A percentile compares a stretch with the other conserved stretches of the same genome.
Conservation (phyloP, 2,329 filamentous ascomycete genomes). For the Corynespora cassiicola region DNA sequence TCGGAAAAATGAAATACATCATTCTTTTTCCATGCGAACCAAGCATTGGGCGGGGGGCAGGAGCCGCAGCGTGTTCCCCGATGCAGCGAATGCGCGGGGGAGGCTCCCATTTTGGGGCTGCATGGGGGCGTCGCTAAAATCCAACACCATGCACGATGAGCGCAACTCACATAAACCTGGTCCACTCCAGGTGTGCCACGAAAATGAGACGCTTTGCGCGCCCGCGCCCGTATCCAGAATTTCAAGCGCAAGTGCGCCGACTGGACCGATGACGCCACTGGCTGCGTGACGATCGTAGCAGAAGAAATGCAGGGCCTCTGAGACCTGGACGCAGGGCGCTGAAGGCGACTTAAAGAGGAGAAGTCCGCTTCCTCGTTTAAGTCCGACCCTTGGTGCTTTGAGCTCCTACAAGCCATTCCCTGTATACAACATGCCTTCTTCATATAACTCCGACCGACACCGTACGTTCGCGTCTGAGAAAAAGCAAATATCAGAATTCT, state of each 20-base stretch:
- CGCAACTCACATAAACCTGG: constrained; percentile 9
- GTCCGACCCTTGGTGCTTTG: no score
- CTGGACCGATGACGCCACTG: constrained; percentile 13
- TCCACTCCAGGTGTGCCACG: constrained; percentile 15
- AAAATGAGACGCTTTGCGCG: constrained; percentile 3
- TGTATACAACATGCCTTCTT: constrained; percentile 6
- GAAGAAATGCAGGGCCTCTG: constrained; percentile 9
- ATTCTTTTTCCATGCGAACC: no score
- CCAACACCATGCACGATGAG: constrained; percentile 13
- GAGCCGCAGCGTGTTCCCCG: no score
- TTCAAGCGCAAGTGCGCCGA: neutral
- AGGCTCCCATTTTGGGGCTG: no score
- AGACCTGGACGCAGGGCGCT: neutral
- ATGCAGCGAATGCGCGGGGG: no score
- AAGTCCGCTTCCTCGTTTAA: neutral
- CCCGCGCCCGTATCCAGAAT: constrained; percentile 1
- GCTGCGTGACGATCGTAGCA: neutral
- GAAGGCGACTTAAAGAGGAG: neutral
- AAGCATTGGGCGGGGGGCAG: no score
- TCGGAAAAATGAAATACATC: no score
- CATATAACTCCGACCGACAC: constrained; percentile 3
- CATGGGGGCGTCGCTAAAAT: no score
- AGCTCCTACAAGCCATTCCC: neutral
- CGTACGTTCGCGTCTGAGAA: constrained; percentile 2
- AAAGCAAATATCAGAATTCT: neutral